Conservation (phyloP, 2,329 filamentous ascomycete genomes). For the Fusarium sp. region DNA sequence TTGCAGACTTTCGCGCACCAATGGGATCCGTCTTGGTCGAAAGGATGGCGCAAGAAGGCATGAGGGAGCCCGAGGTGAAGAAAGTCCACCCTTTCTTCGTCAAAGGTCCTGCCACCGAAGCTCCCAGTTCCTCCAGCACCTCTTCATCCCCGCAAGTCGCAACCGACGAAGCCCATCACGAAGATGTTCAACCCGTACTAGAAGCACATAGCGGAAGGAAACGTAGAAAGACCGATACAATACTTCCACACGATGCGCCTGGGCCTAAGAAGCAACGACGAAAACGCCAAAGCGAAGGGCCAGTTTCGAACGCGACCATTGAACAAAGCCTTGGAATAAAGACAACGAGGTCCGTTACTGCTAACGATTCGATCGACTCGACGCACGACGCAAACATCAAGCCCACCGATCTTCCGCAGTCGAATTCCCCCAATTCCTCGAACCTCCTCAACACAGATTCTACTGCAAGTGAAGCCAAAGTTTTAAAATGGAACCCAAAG, state of each 20-base stretch:
- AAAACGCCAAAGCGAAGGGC: constrained; percentile 37
- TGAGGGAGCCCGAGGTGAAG: constrained; percentile 54
- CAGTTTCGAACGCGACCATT: constrained; percentile 20
- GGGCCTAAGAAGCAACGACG: constrained; percentile 49
- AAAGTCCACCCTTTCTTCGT: constrained; percentile 70
- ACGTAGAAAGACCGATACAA: constrained; percentile 57
- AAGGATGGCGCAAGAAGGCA: constrained; percentile 60
- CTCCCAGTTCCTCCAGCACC: constrained; percentile 9
- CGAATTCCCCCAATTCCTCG: constrained; percentile 14
- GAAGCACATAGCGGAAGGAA: constrained; percentile 56
- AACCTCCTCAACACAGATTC: constrained; percentile 19
- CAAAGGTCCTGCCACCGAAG: constrained; percentile 41
- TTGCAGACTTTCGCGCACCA: constrained; percentile 39
- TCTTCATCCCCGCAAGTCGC: background rate
- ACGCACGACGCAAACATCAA: constrained; percentile 28
- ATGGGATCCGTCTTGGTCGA: constrained; percentile 61
- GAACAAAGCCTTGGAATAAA: constrained; percentile 26
- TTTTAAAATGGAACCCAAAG: constrained; percentile 69
- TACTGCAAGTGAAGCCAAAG: constrained; percentile 58
- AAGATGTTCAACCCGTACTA: constrained; percentile 15
- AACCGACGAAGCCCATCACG: constrained; percentile 6
- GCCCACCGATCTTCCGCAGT: constrained; percentile 2
- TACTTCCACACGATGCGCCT: constrained; percentile 37
- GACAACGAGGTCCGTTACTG: constrained; percentile 2
- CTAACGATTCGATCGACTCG: constrained; percentile 28